phyloP scores from a whole-genome alignment of 169 alveolate genomes.

The Cardiosporidium cionae region DNA sequence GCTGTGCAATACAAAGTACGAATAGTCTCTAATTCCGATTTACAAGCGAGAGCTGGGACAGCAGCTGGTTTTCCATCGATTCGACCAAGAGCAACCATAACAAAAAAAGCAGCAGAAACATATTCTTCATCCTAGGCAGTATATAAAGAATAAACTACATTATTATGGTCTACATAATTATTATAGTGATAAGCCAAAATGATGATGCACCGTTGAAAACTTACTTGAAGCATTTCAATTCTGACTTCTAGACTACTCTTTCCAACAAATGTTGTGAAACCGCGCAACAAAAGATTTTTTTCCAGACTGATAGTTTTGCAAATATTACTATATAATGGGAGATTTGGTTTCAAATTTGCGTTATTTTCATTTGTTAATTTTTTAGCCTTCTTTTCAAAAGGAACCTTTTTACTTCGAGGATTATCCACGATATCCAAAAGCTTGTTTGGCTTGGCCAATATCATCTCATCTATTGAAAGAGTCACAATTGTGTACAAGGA shows the following conservation, averaged over 20 bases:
- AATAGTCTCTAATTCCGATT: too few relatives aligned
- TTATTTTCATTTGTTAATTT: not conserved
- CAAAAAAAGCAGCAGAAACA: conserved; percentile 18
- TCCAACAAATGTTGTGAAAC: conserved; percentile 16
- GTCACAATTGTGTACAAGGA: conserved; percentile 7
- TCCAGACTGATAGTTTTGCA: conserved; percentile 1
- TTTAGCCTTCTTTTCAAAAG: not conserved
- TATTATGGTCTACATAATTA: too few relatives aligned
- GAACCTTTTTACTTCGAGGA: too few relatives aligned
- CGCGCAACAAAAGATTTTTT: conserved; percentile 11
- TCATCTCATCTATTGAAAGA: conserved; percentile 9
- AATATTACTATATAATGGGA: not conserved
- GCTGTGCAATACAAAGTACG: too few relatives aligned
- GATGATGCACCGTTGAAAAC: not conserved
- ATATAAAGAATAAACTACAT: not conserved
- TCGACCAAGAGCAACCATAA: conserved; percentile 19
- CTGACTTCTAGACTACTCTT: not conserved
- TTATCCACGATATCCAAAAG: not conserved
- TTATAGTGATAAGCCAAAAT: too few relatives aligned
- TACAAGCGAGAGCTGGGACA: too few relatives aligned
- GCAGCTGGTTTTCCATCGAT: conserved; percentile 3
- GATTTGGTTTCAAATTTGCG: too few relatives aligned
- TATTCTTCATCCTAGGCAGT: not conserved
- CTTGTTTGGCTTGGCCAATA: not conserved
- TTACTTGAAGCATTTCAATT: conserved; percentile 15